phyloP scores from a whole-genome alignment of 106 monocot species.

The Dendrobium nobile region DNA sequence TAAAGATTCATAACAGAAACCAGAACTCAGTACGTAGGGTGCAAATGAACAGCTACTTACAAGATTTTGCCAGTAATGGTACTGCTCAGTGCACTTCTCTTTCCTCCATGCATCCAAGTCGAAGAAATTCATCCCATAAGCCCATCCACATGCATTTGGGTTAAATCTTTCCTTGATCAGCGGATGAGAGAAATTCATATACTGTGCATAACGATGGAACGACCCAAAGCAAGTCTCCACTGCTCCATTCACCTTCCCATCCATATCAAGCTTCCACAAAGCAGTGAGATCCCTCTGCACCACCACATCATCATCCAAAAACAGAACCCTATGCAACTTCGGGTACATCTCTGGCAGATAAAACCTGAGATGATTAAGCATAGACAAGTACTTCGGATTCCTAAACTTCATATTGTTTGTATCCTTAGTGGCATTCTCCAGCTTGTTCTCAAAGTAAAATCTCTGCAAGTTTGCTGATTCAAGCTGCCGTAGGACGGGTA shows the following conservation, averaged over 20 bases:
- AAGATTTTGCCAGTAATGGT: conserved; percentile 98
- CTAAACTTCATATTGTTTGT: conserved; percentile 95
- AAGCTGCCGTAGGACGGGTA: conserved; percentile 86
- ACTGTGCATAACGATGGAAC: conserved; percentile 76
- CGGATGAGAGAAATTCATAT: conserved; percentile 96
- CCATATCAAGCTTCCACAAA: conserved; percentile 91
- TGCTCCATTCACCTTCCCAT: conserved; percentile 91
- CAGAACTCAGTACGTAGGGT: background rate
- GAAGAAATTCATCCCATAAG: conserved; percentile 96
- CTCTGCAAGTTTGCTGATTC: conserved; percentile 88
- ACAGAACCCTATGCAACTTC: conserved; percentile 80
- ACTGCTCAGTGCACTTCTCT: conserved; percentile 92
- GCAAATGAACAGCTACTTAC: conserved; percentile 22
- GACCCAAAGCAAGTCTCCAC: conserved; percentile 96
- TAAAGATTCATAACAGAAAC: no score
- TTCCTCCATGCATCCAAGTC: conserved; percentile 93
- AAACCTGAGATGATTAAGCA: conserved; percentile 91
- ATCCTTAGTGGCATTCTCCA: conserved; percentile 94
- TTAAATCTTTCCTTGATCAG: conserved; percentile 81
- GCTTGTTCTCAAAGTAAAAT: conserved; percentile 89
- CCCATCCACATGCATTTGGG: conserved; percentile 90
- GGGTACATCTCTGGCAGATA: conserved; percentile 98
- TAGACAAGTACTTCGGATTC: conserved; percentile 94
- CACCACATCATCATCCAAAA: conserved; percentile 91
- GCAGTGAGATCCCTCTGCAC: conserved; percentile 84